Conservation (phyloP, 495 filamentous ascomycete genomes). For the Xylaria flabelliformis region DNA sequence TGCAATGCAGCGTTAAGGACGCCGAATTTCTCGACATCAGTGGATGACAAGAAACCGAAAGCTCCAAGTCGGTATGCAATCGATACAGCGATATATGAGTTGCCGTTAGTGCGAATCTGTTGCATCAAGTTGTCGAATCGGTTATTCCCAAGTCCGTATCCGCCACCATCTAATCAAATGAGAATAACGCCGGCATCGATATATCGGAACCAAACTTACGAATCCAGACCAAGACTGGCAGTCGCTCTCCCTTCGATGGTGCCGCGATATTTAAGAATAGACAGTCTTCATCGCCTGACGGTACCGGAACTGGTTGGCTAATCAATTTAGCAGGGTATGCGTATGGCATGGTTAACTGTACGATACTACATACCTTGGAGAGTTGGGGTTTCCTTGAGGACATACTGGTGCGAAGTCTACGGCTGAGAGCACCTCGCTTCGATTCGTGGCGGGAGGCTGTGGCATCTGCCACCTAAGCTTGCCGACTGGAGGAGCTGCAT, state of each 20-base stretch:
- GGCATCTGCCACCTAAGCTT: constrained; percentile 43
- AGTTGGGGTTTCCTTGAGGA: constrained; percentile 28
- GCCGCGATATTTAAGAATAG: constrained; percentile 52
- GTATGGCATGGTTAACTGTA: background rate
- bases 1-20: constrained; percentile 66
- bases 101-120: constrained; percentile 54
- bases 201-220: constrained; percentile 32
- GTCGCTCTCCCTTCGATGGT: constrained; percentile 41
- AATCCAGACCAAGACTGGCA: constrained; percentile 54
- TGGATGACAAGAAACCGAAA: constrained; percentile 67
- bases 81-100: constrained; percentile 53
- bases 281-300: constrained; percentile 47
- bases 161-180: constrained; percentile 50
- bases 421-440: constrained; percentile 35
- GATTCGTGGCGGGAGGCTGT: constrained; percentile 33
- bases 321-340: constrained; percentile 19
- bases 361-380: constrained; percentile 25
- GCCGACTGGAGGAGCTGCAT: constrained; percentile 42
- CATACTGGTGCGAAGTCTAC: constrained; percentile 34
- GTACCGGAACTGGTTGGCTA: constrained; percentile 2
- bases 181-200: background rate
- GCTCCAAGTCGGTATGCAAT: constrained; percentile 61
- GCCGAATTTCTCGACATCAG: constrained; percentile 57
- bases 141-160: constrained; percentile 49
- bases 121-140: constrained; percentile 44